phyloP scores from a whole-genome alignment of 2,329 filamentous ascomycete species.

The Pestalotiopsis sp. region DNA sequence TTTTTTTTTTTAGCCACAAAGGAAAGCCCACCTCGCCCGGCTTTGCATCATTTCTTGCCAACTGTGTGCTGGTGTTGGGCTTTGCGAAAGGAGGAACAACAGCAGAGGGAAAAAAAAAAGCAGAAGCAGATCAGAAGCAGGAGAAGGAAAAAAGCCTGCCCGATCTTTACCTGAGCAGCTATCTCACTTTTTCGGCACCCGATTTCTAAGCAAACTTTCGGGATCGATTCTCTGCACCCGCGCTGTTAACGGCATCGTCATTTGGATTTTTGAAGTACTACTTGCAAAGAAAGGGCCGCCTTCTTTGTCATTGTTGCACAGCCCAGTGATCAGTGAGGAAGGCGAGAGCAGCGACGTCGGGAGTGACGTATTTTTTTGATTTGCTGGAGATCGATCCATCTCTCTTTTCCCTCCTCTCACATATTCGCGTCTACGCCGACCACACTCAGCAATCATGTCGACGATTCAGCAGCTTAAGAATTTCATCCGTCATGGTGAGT shows the following conservation, averaged over 20 bases:
- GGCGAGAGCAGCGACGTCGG: conserved; percentile 9
- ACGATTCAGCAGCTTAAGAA: conserved; percentile 96
- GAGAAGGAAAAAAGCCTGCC: not conserved
- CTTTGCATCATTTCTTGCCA: conserved; percentile 5
- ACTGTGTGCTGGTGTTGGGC: not conserved
- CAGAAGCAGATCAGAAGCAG: not conserved
- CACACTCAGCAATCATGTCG: conserved; percentile 47
- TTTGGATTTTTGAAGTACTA: not conserved
- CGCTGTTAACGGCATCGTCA: not conserved
- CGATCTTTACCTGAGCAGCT: not conserved
- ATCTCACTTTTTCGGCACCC: not conserved
- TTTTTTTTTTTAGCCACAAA: not conserved
- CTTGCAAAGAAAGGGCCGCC: not conserved
- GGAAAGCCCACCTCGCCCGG: not conserved
- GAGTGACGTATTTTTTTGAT: conserved; percentile 24
- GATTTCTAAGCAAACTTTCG: not conserved
- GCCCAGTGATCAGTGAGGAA: conserved; percentile 7
- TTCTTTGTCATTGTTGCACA: conserved; percentile 6
- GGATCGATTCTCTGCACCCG: not conserved
- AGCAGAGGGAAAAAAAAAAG: not conserved
- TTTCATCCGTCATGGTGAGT: conserved; percentile 87
- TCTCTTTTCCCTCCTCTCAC: not conserved
- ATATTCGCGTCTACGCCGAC: not conserved
- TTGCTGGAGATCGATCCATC: not conserved
- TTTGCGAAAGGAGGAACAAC: not conserved